phyloP scores from a whole-genome alignment of 176 grass and related monocot species.

The Calamus simplicifolius region DNA sequence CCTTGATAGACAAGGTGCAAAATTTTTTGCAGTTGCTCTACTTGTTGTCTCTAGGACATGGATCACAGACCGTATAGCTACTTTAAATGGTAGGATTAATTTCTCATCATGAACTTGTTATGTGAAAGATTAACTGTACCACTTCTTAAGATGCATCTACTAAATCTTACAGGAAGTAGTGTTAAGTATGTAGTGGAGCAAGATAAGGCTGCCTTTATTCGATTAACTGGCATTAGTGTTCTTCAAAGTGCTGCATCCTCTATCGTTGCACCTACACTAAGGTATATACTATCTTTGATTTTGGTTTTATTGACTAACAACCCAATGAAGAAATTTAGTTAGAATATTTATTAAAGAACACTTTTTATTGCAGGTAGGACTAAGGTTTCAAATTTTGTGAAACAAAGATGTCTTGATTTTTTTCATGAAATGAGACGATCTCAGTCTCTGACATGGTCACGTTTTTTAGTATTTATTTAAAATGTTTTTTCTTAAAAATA shows the following conservation, averaged over 20 bases:
- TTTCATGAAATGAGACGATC: too few species aligned
- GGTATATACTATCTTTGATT: conserved; percentile 24
- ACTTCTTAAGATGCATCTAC: background rate
- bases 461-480: too few species aligned
- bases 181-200: conserved; percentile 98
- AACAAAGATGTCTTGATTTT: too few species aligned
- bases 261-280: conserved; percentile 87
- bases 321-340: too few species aligned
- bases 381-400: too few species aligned
- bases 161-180: conserved; percentile 60
- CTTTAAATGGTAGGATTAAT: conserved; percentile 64
- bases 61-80: conserved; percentile 97
- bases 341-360: too few species aligned
- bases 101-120: too few species aligned
- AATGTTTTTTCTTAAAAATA: too few species aligned
- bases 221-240: conserved; percentile 85
- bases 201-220: conserved; percentile 85
- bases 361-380: too few species aligned
- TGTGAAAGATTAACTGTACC: too few species aligned
- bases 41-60: conserved; percentile 95
- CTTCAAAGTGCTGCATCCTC: conserved; percentile 96
- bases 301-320: too few species aligned
- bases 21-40: conserved; percentile 76
- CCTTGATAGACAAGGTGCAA: conserved; percentile 90
- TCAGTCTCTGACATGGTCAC: too few species aligned